Evolutionary conservation across 345 rosid genomes (phyloP).

Genomic region (Kernera saxatilis): DNA sequence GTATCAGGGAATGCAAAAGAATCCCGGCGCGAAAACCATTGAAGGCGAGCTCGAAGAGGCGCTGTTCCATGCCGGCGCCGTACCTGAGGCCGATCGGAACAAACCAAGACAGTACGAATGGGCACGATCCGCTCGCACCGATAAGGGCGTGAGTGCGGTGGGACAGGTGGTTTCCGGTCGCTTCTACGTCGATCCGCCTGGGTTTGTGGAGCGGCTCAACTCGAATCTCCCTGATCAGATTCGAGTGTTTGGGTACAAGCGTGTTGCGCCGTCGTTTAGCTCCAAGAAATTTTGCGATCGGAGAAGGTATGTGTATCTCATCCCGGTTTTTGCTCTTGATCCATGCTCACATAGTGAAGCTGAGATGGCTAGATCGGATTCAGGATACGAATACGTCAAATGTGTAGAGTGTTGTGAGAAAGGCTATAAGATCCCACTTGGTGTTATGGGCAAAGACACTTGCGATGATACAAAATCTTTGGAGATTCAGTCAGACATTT

Average conservation of each 20-base stretch:
- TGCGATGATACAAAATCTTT: constrained; percentile 19
- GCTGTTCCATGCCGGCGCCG: constrained; percentile 73
- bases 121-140: constrained; percentile 94
- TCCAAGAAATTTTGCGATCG: constrained; percentile 87
- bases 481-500: constrained; percentile 30
- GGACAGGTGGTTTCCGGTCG: constrained; percentile 94
- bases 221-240: constrained; percentile 54
- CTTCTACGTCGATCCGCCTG: constrained; percentile 86
- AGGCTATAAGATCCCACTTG: constrained; percentile 63
- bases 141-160: constrained; percentile 95
- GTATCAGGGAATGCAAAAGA: constrained; percentile 98
- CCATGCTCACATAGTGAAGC: constrained; percentile 69
- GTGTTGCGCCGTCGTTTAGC: constrained; percentile 68
- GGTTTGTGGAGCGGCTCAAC: constrained; percentile 73
- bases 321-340: constrained; percentile 89
- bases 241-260: constrained; percentile 75
- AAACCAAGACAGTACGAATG: constrained; percentile 63
- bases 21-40: constrained; percentile 93
- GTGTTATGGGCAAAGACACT: constrained; percentile 59
- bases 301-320: constrained; percentile 84
- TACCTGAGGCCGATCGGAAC: constrained; percentile 82
- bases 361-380: constrained; percentile 69
- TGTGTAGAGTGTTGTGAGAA: constrained; percentile 81
- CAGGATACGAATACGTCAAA: constrained; percentile 60
- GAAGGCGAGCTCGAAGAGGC: constrained; percentile 98